Evolutionary conservation across 805 yeast genomes (phyloP), one percentile per base, ranked within the genome.

Genomic region (Ogataea trehalophila): DNA sequence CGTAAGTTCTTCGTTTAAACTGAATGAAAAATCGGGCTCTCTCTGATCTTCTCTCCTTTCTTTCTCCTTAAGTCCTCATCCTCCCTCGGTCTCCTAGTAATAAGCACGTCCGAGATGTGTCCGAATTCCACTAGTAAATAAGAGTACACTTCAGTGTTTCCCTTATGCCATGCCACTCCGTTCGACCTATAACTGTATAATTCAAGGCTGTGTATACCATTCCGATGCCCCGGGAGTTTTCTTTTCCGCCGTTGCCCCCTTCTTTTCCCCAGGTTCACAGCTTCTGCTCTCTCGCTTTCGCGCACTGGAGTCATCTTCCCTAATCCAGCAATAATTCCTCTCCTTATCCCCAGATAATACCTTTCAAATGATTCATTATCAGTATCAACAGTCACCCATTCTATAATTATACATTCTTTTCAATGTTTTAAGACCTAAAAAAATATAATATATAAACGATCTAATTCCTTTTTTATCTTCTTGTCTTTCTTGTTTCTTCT

Each of bases 151-250:
- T 33, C 7, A 33, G 6, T 17, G 7, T 33, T 33, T 33, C 17
- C 36, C n/a, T 33, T 15, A 17, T n/a, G 36, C 17, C 17, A n/a
- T n/a, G 17, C 36, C 17, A 15, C 33, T 23, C 41, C 41, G 41
- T 39, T 37, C 9, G 40, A 18, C 31, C 40, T 22, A 37, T 22
- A 15, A 33, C 36, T 26, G 9, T 26, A 4, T 6, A 26, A 1
- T 36, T 18, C 22, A 16, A 17, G 39, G 39, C 39, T 16, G 39
- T 36, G 23, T 17, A 26, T 6, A 38, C 5, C 13, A 4, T 34
- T 41, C 44, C 44, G 44, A 41, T 41, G 29, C 44, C 44, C 44
- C 44, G 44, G 44, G n/a, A 20, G 20, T 20, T 20, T 8, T n/a
- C 13, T 11, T 5, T 7, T 33, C 7, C 2, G 14, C 36, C 36